Evolutionary conservation across 1,284 basidiomycete genomes (phyloP), one percentile per base, ranked within the genome.

Genomic region (Coriolopsis trogii): DNA sequence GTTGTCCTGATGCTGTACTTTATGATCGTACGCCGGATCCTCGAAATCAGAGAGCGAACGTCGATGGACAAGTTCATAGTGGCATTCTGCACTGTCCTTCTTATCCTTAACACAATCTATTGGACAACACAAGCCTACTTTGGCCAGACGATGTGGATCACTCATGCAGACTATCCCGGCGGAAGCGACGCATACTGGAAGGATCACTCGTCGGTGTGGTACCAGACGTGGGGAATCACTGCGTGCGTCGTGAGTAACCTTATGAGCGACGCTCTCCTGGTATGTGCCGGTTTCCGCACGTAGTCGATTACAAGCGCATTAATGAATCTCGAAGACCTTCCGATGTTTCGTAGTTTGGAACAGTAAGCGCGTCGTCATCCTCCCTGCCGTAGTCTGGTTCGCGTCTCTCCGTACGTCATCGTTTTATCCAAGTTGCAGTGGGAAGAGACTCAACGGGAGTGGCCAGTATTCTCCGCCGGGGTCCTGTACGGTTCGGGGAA

Each of bases 271-370:
- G 61, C 53, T 3, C 54, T 63, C 3, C 43, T 63, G 29, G 61
- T 63, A 23, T 29, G 61, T 41, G n/a, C 16, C 10, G 6, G 6
- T 4, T 6, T 12, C n/a, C 4, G 7, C 16, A 10, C 16, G 28
- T 25, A 41, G 4, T 12, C 20, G 26, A 7, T 15, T 4, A 1
- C 13, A 5, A 15, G 15, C 9, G 7, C 1, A 4, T 16, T 23
- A 13, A 12, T 9, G n/a, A 1, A 15, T n/a, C 13, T n/a, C 10
- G 4, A 23, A 55, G 61, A 49, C 48, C 2, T 56, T 58, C 31
- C 51, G 61, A 3, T 61, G 59, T 26, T 59, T 41, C 36, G 54
- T 63, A 10, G 49, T 63, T 8, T 63, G 59, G 61, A 58, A 56
- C 31, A 53, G 43, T 28, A 33, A 37, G 12, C 51, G 48, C 6